Base-by-base conservation (phyloP, 2,329 filamentous ascomycete species). In the Aspergillus tamarii region DNA sequence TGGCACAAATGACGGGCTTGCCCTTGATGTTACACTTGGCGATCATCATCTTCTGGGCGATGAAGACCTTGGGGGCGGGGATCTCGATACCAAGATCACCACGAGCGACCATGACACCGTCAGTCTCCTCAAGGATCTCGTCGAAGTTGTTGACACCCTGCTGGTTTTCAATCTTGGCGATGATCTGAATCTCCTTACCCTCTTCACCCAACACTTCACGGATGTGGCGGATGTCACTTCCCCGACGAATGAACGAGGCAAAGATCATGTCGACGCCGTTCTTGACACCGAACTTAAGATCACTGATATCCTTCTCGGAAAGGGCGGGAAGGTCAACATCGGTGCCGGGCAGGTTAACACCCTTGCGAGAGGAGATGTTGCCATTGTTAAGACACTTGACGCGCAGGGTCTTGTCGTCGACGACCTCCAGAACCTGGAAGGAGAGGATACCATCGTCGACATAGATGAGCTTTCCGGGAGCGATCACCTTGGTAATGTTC, bases 21-120 rank as follows among this genome's bases (percentile, higher is more conserved):
- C 95, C 95, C 72, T 93, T 94, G 78, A 97, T 89, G 87, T 99
- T 99, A 89, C 95, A 99, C 90, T 98, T 98, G 83, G 95, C 94
- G 82, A 99, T 99, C 88, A 99, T 94, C 92, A 99, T 99, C 91
- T 99, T 99, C 87, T 99, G 95, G 62, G 95, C 95, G 72, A 96
- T 93, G 83, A 99, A 99, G 71, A 99, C 95, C 87, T 99, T 95
- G 69, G 94, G 93, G 66, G 95, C 94, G 57, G 95, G 94, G 74
- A 99, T 99, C 84, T 99, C 95, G 74, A 99, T 99, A 85, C 95
- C 95, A 69, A 97, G 85, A 78, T 98, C 95, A 84, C 95, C 95
- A 88, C 95, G 94, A 76, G 95, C 95, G 72, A 99, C 95, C 95
- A 99, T 99, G 85, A 99, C 94, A 87, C 95, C 95, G 80, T 99